phyloP scores from a whole-genome alignment of 2,329 filamentous ascomycete genomes.

The Helicocarpus griseus region DNA sequence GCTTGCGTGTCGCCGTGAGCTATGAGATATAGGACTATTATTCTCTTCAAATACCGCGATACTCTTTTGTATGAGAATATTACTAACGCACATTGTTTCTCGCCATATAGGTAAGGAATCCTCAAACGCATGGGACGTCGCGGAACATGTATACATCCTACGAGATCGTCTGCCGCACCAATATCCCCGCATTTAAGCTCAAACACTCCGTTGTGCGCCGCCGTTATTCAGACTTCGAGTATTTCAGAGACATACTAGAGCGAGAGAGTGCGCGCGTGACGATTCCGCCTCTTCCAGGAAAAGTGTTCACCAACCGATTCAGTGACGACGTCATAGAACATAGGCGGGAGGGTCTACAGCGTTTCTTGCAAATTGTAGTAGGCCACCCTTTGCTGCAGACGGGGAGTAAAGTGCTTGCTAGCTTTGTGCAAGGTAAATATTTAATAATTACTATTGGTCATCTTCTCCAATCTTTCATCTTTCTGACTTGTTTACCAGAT shows the following conservation, averaged over 20 bases:
- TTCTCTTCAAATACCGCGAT: background rate
- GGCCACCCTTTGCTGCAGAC: conserved; percentile 95
- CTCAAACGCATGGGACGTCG: conserved; percentile 86
- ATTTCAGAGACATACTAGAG: conserved; percentile 96
- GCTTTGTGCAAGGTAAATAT: conserved; percentile 82
- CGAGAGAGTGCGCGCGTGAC: conserved; percentile 88
- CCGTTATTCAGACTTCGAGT: conserved; percentile 96
- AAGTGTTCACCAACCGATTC: conserved; percentile 97
- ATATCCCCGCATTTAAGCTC: conserved; percentile 98
- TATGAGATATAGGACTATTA: no score
- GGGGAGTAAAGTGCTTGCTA: conserved; percentile 89
- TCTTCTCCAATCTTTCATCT: background rate
- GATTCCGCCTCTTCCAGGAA: conserved; percentile 89
- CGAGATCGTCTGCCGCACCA: conserved; percentile 94
- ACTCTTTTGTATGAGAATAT: background rate
- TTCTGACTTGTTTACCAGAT: conserved; percentile 30
- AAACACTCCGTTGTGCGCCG: conserved; percentile 79
- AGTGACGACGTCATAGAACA: conserved; percentile 98
- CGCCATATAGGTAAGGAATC: conserved; percentile 69
- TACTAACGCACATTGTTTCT: conserved; percentile 12
- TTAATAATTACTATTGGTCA: no score
- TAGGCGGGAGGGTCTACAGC: conserved; percentile 77
- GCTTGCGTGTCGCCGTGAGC: background rate
- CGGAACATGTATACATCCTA: conserved; percentile 98
- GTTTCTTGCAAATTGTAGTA: conserved; percentile 95